Evolutionary conservation across 2,329 filamentous ascomycete genomes (phyloP), one percentile per base, ranked within the genome.

Genomic region (Ceratocystiopsis sp.): DNA sequence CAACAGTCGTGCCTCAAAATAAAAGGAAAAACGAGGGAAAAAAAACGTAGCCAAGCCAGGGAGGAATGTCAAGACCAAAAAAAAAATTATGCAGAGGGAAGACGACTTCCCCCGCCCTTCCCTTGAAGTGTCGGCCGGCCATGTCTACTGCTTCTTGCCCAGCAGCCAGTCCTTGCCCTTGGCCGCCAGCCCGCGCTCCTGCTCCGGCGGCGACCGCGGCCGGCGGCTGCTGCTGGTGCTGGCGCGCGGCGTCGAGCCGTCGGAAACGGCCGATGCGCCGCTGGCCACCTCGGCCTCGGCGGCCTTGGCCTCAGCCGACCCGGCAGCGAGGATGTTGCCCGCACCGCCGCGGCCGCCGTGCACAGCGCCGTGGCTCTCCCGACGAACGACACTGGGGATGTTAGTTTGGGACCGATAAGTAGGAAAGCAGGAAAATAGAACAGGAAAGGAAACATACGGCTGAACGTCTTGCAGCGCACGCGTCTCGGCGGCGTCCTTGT

Each of bases 381-480:
- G 71, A 48, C 75, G 71, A 38, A 65, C 59, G 47, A 73, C 60
- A 43, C 69, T 74, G 48, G 13, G n/a, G 10, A 8, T 33, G 34
- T 38, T 16, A 41, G 40, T 17, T 8, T 15, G 25, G 38, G 4
- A 34, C 41, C 13, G 18, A 25, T 7, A 14, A 42, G 19, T n/a
- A 44, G 42, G 15, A 14, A 32, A 18, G 34, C 25, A 41, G 13
- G 34, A 40, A 41, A n/a, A 42, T n/a, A n/a, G n/a, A n/a, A n/a
- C n/a, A n/a, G n/a, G n/a, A n/a, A 35, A 21, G 37, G 34, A 43
- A 14, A 66, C 72, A 56, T 62, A 78, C 73, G 75, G 73, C 46
- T 79, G 75, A 47, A 95, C 84, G 54, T 95, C 87, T 61, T 96
- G 89, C 37, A 78, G 78, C 43, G 75, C 69, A 49, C 87, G 80